Base-by-base conservation (phyloP, 257 asterid species). In the Lithospermum erythrorhizon region DNA sequence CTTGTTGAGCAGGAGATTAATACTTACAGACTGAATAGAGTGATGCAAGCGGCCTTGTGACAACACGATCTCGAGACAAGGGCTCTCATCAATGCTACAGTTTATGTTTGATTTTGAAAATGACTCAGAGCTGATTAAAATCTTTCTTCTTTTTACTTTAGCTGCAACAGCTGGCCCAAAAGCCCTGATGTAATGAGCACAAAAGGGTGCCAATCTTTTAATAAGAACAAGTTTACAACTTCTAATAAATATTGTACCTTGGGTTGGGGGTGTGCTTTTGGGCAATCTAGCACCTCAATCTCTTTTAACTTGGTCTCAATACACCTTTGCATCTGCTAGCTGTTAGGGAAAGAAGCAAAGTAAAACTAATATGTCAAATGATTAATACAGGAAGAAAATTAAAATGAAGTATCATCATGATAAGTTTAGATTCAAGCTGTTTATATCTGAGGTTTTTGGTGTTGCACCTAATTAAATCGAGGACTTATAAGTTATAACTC, bases 271-370 rank as follows among this genome's bases (percentile, higher is more conserved):
- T 86, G 74, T 88, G 73, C 51, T 84, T n/a, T n/a, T 96, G 55
- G 95, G 98, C 71, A 91, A 76, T 67, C 79, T 79, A 58, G 86
- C 86, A 56, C 90, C 70, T 82, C 82, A 70, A 84, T 71, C 63
- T 76, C 71, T 85, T 84, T 86, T 37, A 91, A n/a, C n/a, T n/a
- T 77, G 52, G 86, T 87, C 65, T 73, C 76, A 90, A 88, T 88
- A 91, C 96, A 66, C 95, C 68, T 81, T 85, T 53, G 98, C 96
- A 82, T 91, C 96, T 23, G 90, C 94, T 62, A 91, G 81, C 98
- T 91, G 67, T 73, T 53, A 59, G 59, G 63, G 57, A 65, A 53
- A 61, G 62, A 61, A 47, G 60, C 58, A 64, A 60, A 72, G 20
- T 61, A 20, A 58, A 63, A 41, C 53, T n/a, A 57, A 24, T 70